Evolutionary conservation across 345 rosid genomes (phyloP), one percentile per base, ranked within the genome.

Genomic region (Lepidium africanum): DNA sequence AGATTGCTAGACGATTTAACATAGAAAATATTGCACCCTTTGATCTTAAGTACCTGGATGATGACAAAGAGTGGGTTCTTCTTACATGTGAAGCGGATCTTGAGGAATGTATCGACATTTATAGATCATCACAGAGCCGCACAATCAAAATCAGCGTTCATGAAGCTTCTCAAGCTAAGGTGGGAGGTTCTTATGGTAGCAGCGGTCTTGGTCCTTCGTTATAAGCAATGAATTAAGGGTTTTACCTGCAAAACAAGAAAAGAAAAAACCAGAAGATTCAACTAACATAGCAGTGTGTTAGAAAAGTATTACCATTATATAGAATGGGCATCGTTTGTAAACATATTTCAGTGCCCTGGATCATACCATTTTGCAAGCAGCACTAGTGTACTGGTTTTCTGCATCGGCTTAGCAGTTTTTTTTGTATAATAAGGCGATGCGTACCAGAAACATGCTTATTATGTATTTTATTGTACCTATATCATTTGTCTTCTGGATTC

Each of bases 31-130:
- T 55, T 67, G 67, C 57, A 39, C 53, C 65, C 39, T 67, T 88
- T 21, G 77, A 80, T 68, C 85, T 88, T 64, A 84, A 85, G 70
- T 88, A 85, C 78, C 48, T 88, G 72, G 94, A 88, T 60, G 91
- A 85, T 77, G 94, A 88, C 63, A 41, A 17, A 8, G 94, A 88
- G 35, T 88, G 94, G 91, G 91, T 88, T 46, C 89, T 85, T 49
- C 73, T 85, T 73, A 85, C 94, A 27, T 86, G 95, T 39, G 88
- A 88, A 62, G 87, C 82, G 0, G 95, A 88, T 70, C 86, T 93
- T 1, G 96, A 93, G 75, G 98, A 93, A 75, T 93, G 98, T 56
- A 79, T 81, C 42, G 96, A 93, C 46, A 79, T 88, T 49, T 70
- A 87, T 62, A 90, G 77, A 74, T 62, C 71, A 71, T 82, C 79